Conservation (phyloP, 495 filamentous ascomycete genomes). For the Neurospora hispaniola region DNA sequence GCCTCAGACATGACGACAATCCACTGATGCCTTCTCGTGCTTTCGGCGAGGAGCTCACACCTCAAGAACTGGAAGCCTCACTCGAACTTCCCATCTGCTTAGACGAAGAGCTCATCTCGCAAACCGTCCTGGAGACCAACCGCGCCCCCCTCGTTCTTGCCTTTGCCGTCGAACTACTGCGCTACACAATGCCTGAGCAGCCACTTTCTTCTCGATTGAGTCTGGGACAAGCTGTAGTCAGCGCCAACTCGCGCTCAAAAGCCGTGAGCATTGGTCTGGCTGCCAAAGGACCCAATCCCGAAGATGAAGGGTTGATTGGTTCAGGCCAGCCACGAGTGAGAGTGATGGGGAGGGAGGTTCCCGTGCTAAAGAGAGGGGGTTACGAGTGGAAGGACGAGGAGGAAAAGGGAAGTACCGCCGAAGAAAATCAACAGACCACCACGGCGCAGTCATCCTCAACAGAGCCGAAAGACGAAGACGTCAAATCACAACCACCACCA, state of each 20-base stretch:
- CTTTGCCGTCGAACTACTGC: constrained; percentile 62
- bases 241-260: constrained; percentile 63
- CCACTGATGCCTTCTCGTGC: constrained; percentile 14
- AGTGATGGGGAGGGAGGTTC: constrained; percentile 61
- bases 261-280: constrained; percentile 59
- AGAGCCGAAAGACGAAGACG: neutral
- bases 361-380: constrained; percentile 64
- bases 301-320: constrained; percentile 56
- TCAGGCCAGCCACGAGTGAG: constrained; percentile 60
- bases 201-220: constrained; percentile 72
- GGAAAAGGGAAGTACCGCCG: constrained; percentile 13
- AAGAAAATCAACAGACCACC: neutral
- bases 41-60: constrained; percentile 33
- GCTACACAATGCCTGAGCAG: constrained; percentile 73
- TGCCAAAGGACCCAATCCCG: constrained; percentile 53
- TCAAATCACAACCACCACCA: constrained; percentile 2
- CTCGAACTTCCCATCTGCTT: constrained; percentile 48
- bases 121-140: constrained; percentile 58
- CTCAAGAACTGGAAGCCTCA: constrained; percentile 53
- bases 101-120: constrained; percentile 48
- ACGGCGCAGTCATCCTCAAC: neutral
- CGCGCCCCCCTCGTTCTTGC: constrained; percentile 72
- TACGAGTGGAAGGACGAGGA: constrained; percentile 50
- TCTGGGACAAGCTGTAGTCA: constrained; percentile 68
- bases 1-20: constrained; percentile 26